Conservation (phyloP, 2,329 filamentous ascomycete genomes). For the Trichoderma polysporum region DNA sequence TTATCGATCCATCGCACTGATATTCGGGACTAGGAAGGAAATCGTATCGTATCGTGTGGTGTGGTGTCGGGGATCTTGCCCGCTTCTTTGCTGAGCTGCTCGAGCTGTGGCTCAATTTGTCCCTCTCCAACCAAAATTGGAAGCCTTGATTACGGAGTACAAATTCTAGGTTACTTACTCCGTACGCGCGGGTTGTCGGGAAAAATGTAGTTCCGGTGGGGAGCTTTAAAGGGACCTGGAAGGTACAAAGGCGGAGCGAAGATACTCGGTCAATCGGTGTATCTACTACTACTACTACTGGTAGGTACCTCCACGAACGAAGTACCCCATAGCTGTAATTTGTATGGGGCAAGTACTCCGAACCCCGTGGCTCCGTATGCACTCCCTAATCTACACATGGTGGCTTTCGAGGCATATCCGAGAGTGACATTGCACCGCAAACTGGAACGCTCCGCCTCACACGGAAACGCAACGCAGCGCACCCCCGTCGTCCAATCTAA, state of each 20-base stretch:
- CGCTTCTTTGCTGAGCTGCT: background rate
- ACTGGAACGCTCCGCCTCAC: conserved; percentile 10
- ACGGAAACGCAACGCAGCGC: background rate
- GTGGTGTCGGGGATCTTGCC: background rate
- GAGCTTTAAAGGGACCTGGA: background rate
- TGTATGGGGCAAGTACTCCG: background rate
- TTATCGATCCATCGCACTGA: conserved; percentile 5
- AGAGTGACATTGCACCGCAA: background rate
- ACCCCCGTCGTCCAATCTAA: conserved; percentile 15
- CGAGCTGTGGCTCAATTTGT: background rate
- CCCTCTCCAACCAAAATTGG: background rate
- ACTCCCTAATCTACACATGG: background rate
- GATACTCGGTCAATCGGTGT: too few species aligned
- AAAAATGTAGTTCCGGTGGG: conserved; percentile 17
- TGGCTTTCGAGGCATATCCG: background rate
- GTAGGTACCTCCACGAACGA: background rate
- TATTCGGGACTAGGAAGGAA: background rate
- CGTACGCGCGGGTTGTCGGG: background rate
- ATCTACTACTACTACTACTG: too few species aligned
- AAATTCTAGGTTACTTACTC: background rate
- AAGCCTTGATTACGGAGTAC: background rate
- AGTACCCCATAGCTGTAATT: background rate
- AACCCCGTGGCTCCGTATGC: background rate
- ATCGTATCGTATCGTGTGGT: background rate
- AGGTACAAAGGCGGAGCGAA: background rate